A percentile compares a stretch with the other conserved stretches of the same genome.
These are phyloP conservation scores for Fusarium napiforme DNA, from an alignment of 2,329 filamentous ascomycete species.

Conservation along the genomic window DNA sequence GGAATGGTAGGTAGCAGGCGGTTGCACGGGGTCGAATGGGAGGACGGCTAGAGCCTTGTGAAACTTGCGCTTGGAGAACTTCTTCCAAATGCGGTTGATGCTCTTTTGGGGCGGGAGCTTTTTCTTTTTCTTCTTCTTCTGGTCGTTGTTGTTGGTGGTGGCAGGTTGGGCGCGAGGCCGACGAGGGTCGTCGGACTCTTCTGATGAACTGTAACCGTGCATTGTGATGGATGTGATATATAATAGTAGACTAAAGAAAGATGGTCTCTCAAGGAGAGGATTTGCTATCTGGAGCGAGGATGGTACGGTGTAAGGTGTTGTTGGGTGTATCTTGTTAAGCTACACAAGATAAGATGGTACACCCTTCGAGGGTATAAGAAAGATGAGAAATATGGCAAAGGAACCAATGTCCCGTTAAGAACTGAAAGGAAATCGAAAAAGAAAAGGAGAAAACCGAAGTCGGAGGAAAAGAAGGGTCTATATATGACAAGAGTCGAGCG, in stretches of 20 bases:
- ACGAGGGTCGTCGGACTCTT: constrained; percentile 60
- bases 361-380: not conserved
- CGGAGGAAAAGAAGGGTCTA: constrained; percentile 26
- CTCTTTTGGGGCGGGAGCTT: constrained; percentile 70
- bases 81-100: constrained; percentile 75
- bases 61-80: constrained; percentile 68
- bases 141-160: constrained; percentile 49
- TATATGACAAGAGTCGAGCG: constrained; percentile 19
- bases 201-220: constrained; percentile 62
- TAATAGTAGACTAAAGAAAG: not conserved
- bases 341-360: not conserved
- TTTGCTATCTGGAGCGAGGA: not conserved
- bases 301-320: not conserved
- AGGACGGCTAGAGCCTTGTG: constrained; percentile 73
- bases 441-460: not conserved
- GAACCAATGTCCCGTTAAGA: constrained; percentile 6
- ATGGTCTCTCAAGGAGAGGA: not conserved
- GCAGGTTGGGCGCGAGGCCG: constrained; percentile 51
- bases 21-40: constrained; percentile 69
- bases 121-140: constrained; percentile 63
- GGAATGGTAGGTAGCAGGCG: constrained; percentile 60
- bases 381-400: not conserved
- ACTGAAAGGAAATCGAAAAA: not conserved
- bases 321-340: not conserved
- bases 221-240: constrained; percentile 37